phyloP scores from a whole-genome alignment of 495 filamentous ascomycete species.

The Penicilliopsis zonata region DNA sequence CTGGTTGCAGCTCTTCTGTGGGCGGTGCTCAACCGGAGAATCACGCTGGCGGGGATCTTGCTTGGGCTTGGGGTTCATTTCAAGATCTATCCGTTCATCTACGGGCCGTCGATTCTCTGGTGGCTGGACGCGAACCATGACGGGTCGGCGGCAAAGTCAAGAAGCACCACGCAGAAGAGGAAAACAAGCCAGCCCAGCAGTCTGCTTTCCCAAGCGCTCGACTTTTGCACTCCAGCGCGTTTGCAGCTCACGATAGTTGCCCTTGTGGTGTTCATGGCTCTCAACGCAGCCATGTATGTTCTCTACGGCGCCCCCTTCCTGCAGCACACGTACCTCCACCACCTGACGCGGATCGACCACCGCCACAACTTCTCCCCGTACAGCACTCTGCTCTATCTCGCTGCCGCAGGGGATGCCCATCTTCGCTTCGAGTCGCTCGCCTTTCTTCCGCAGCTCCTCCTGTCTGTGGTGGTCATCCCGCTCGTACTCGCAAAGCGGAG shows the following conservation, averaged over 20 bases:
- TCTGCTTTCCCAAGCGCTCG: slow-evolving; percentile 12
- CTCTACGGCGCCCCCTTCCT: slow-evolving; percentile 66
- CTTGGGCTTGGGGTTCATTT: slow-evolving; percentile 85
- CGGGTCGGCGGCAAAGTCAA: slow-evolving; percentile 4
- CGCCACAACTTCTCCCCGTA: slow-evolving; percentile 97
- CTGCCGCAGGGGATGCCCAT: slow-evolving; percentile 42
- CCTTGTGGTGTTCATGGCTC: slow-evolving; percentile 50
- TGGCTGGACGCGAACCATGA: slow-evolving; percentile 56
- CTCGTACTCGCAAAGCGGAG: slow-evolving; percentile 70
- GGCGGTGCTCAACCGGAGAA: slow-evolving; percentile 50
- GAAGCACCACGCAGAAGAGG: slow-evolving; percentile 1
- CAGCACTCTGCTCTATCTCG: slow-evolving; percentile 80
- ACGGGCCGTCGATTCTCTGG: slow-evolving; percentile 77
- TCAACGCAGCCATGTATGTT: slow-evolving; percentile 70
- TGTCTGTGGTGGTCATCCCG: slow-evolving; percentile 68
- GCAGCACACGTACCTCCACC: slow-evolving; percentile 82
- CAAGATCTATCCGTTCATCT: slow-evolving; percentile 98
- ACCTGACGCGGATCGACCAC: slow-evolving; percentile 87
- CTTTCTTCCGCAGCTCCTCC: slow-evolving; percentile 74
- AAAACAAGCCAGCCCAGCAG: background rate
- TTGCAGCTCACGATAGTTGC: slow-evolving; percentile 52
- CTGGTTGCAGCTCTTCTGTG: slow-evolving; percentile 72
- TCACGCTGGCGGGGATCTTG: slow-evolving; percentile 58
- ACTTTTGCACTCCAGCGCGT: slow-evolving; percentile 51
- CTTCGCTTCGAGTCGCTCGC: slow-evolving; percentile 64